phyloP scores from a whole-genome alignment of 495 filamentous ascomycete genomes.

The Aspergillus asperescens region DNA sequence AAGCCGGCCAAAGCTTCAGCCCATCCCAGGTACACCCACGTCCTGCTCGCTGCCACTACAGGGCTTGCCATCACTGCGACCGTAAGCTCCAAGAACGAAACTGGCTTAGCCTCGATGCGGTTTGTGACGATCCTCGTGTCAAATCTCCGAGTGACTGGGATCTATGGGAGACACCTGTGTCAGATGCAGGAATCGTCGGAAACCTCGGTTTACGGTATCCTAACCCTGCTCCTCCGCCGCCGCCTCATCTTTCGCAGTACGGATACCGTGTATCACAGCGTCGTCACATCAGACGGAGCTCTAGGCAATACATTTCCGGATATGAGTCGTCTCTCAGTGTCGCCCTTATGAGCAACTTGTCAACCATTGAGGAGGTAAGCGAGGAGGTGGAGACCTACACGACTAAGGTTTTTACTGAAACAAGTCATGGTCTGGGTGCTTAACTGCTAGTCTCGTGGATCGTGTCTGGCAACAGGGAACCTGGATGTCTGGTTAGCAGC shows the following conservation, averaged over 20 bases:
- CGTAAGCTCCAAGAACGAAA: conserved; percentile 38
- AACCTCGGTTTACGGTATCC: conserved; percentile 10
- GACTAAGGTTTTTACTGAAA: neutral
- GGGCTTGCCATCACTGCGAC: conserved; percentile 49
- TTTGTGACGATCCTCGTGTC: conserved; percentile 28
- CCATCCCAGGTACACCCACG: neutral
- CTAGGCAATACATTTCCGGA: neutral
- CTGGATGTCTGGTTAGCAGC: neutral
- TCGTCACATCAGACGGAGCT: neutral
- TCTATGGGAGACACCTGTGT: conserved; percentile 9
- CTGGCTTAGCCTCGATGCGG: conserved; percentile 45
- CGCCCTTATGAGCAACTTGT: neutral
- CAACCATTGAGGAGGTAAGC: conserved; percentile 10
- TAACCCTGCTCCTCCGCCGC: neutral
- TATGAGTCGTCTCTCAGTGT: neutral
- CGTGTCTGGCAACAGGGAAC: neutral
- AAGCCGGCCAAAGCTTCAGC: neutral
- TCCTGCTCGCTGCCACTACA: conserved; percentile 45
- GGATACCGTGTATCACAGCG: neutral
- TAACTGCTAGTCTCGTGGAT: neutral
- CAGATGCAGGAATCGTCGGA: conserved; percentile 7
- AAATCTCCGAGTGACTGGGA: conserved; percentile 14
- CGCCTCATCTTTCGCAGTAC: neutral
- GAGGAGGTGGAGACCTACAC: neutral
- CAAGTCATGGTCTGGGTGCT: neutral